Evolutionary conservation across 2,329 filamentous ascomycete genomes (phyloP), one percentile per base, ranked within the genome.

Genomic region (Penicillium occitanis): DNA sequence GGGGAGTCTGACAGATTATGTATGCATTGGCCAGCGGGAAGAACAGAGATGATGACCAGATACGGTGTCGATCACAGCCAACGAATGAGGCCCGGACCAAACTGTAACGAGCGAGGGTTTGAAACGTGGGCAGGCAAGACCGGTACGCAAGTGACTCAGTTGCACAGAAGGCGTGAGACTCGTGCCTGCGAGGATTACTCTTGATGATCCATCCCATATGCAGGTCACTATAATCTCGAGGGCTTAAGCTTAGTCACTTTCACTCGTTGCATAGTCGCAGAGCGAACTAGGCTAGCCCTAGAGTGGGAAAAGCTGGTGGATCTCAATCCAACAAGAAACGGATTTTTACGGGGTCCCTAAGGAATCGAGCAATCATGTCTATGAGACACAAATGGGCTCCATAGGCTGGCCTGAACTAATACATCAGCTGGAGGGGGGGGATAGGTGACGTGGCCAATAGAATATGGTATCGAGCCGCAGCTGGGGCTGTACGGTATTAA

Each of bases 101-200:
- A 51, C 64, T 42, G 44, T 51, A 35, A 48, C 48, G 42, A 58
- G 37, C 46, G 22, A 48, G 55, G 61, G 61, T 58, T 66, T 63
- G 65, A 66, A 66, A 66, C 65, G 65, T 66, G 65, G 65, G 60
- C 53, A 58, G 35, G 55, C 55, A 60, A 51, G 22, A 57, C 44
- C 44, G 33, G 61, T 57, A 65, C 64, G 59, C 64, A 63, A 55
- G 59, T 63, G 40, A 51, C 48, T 66, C 44, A 37, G 30, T 60
- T 44, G 22, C 40, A 33, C 37, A n/a, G 37, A 40, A 51, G 17
- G 60, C 42, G 33, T 37, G 44, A 37, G 14, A 62, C 37, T 60
- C 33, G 30, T 51, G 19, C 60, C 46, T 28, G 33, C 60, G 57
- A 60, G 10, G 57, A 60, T 33, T 60, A 60, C 40, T 60, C 57